Conservation (phyloP, 208 protist species). For the Leptomonas pyrrhocoris region DNA sequence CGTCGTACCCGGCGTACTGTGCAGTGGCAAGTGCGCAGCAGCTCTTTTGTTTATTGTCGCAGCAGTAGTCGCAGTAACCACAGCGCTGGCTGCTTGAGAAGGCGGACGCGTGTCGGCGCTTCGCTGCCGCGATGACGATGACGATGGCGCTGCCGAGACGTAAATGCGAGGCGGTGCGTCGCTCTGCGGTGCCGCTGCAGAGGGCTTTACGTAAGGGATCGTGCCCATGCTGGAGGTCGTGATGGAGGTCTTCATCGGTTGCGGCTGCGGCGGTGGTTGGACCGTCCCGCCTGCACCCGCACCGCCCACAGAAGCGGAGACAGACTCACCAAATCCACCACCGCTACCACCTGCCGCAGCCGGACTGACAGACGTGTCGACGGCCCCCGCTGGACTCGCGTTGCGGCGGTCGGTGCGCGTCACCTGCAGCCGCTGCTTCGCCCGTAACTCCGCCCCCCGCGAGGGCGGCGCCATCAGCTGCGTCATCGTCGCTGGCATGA, state of each 20-base stretch:
- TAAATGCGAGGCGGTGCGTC: background rate
- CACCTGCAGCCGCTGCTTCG: slow-evolving; percentile 37
- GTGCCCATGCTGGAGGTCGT: slow-evolving; percentile 13
- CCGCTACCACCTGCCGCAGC: background rate
- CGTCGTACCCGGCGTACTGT: background rate
- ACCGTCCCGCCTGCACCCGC: background rate
- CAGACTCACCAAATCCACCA: background rate
- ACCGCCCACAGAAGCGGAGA: background rate
- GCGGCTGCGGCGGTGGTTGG: background rate
- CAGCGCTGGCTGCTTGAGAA: background rate
- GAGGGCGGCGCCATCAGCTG: slow-evolving; percentile 53
- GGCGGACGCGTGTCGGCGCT: background rate
- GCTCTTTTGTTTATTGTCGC: background rate
- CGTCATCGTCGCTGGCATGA: slow-evolving; percentile 39
- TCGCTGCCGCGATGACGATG: background rate
- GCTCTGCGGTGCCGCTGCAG: background rate
- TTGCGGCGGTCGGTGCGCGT: slow-evolving; percentile 45
- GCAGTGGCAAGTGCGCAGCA: background rate
- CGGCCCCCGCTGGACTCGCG: slow-evolving; percentile 5
- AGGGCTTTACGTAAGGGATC: slow-evolving; percentile 1
- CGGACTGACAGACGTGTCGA: background rate
- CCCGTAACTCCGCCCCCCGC: slow-evolving; percentile 40
- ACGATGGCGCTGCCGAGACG: slow-evolving; percentile 1
- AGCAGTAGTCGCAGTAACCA: background rate
- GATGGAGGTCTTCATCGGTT: slow-evolving; percentile 1